These are phyloP conservation scores for Plasmopara viticola DNA, from an alignment of 352 stramenopile species.

Conservation along the genomic window DNA sequence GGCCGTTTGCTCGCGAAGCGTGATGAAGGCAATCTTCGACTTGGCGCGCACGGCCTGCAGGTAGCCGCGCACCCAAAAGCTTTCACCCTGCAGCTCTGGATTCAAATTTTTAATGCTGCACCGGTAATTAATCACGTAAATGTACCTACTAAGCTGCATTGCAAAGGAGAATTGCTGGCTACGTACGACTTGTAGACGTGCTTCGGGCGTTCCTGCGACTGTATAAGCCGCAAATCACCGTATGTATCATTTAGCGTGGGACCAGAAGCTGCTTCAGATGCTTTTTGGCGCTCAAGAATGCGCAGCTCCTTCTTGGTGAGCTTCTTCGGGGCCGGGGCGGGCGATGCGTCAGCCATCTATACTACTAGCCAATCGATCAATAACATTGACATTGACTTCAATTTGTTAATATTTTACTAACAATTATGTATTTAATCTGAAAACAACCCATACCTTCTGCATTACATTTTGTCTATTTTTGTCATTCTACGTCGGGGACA, in stretches of 20 bases:
- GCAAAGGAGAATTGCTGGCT: conserved; percentile 24
- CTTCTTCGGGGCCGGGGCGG: conserved; percentile 58
- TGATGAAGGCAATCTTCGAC: conserved; percentile 94
- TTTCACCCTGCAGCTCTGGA: conserved; percentile 76
- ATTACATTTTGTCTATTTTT: no score
- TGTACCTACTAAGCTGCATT: background rate
- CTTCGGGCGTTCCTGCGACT: conserved; percentile 76
- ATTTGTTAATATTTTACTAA: background rate
- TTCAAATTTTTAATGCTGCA: conserved; percentile 48
- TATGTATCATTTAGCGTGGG: conserved; percentile 81
- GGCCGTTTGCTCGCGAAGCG: conserved; percentile 93
- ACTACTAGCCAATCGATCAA: background rate
- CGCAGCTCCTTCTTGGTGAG: conserved; percentile 88
- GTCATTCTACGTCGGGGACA: no score
- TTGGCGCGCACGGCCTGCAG: conserved; percentile 93
- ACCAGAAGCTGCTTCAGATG: conserved; percentile 46
- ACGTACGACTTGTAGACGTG: conserved; percentile 64
- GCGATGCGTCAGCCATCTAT: conserved; percentile 41
- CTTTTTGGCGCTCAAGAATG: conserved; percentile 84
- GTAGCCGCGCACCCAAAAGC: conserved; percentile 93
- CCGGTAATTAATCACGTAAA: background rate
- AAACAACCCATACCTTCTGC: no score
- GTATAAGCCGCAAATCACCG: conserved; percentile 84
- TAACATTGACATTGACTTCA: no score
- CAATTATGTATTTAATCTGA: background rate